Base-by-base conservation (phyloP, 495 filamentous ascomycete species). In the Aspergillus ostianus region DNA sequence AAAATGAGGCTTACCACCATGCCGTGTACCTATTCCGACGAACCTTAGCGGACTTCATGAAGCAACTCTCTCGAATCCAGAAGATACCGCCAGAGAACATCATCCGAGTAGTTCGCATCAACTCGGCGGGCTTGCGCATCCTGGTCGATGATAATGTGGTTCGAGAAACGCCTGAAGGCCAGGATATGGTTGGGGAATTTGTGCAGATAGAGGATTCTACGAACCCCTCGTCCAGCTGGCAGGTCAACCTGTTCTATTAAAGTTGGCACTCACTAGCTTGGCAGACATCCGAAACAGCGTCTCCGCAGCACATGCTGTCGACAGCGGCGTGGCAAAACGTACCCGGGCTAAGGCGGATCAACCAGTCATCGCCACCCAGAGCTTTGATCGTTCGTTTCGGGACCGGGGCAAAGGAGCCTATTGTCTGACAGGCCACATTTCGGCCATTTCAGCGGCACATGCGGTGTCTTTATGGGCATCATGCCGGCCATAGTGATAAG, bases 81-180 rank as follows among this genome's bases (percentile, higher is more conserved):
- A 26, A 50, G 2, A 26, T 50, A 5, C 48, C 17, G n/a, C 13
- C 26, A 12, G 48, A 50, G 17, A 21, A 19, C 5, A 50, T 50
- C 19, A 23, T 17, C 26, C 48, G 48, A 10, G 48, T 50, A 9
- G 20, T 50, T 26, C 48, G 18, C 15, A 10, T 21, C 15, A 21
- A 50, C 15, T 4, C 20, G 18, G 26, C 20, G 4, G 48, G 48
- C 17, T 12, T 50, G 20, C 48, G 20, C 4, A 50, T 50, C 26
- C 19, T 50, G 26, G 48, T 50, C 6, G 48, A 50, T 23, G 48
- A 50, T n/a, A 27, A 50, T 50, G 48, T 50, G 4, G 48, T 50
- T 4, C 48, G 20, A 23, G 48, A 50, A 50, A 21, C 26, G 7
- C 48, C 48, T 9, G 48, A 50, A 12, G 48, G 48, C 19, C 48